Evolutionary conservation across 2,329 filamentous ascomycete species (phyloP).

Genomic region (Monilinia fructicola): DNA sequence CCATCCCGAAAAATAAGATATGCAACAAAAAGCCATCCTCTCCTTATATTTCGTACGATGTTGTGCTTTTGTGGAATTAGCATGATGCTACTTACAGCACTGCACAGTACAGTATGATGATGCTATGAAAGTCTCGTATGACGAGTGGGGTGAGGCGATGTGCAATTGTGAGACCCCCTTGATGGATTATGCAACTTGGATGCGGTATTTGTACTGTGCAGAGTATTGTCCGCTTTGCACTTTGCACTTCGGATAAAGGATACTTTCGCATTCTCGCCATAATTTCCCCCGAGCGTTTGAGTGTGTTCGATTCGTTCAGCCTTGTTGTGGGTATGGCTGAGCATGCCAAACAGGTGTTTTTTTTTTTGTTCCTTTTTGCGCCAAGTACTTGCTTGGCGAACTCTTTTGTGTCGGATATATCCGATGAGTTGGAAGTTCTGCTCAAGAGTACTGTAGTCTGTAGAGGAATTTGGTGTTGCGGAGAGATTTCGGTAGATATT

Average conservation of each 20-base stretch:
- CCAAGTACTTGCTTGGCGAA: neutral
- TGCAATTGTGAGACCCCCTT: neutral
- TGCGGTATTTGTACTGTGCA: neutral
- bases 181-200: neutral
- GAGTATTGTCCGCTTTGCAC: too few relatives aligned
- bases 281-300: neutral
- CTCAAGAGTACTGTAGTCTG: too few relatives aligned
- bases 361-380: too few relatives aligned
- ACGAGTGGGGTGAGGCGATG: neutral
- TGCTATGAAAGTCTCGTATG: slow-evolving; percentile 8
- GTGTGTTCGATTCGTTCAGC: neutral
- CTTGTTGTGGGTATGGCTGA: neutral
- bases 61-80: neutral
- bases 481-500: neutral
- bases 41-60: neutral
- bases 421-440: neutral
- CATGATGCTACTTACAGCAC: too few relatives aligned
- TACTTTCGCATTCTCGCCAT: slow-evolving; percentile 1
- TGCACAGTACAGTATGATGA: neutral
- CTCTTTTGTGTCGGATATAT: neutral
- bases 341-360: neutral
- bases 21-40: slow-evolving; percentile 1
- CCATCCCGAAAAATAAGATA: neutral
- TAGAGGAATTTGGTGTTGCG: neutral
- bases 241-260: too few relatives aligned